Evolutionary conservation across 305 asterid genomes (phyloP), one percentile per base, ranked within the genome.

Genomic region (Solanum hybrid): DNA sequence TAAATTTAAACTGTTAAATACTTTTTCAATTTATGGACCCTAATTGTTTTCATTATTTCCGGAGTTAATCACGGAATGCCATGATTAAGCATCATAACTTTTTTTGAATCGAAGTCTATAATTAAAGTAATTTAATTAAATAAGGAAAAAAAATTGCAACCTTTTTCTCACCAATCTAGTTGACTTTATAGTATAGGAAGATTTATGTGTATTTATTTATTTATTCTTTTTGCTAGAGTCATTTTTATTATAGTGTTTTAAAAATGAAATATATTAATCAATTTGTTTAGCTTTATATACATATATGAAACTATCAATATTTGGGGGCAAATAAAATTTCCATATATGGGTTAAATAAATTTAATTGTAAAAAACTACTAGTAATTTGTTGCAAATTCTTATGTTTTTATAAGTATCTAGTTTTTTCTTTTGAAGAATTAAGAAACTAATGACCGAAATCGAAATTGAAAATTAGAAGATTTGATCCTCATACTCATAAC

Each of bases 21-120:
- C 0, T 11, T 36, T 79, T 12, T 36, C n/a, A n/a, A 79, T 79
- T 24, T 90, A 89, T 93, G 94, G 94, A 82, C 94, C 93, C 66
- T 88, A 91, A 80, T 89, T 82, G 26, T 85, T 77, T 86, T 92
- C 93, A 91, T 90, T 84, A 92, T 92, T 86, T 93, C 90, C 93
- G 91, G 91, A 94, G 95, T 93, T 92, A 95, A 89, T 92, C 86
- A 90, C 90, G 95, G 92, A 22, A 89, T 89, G 85, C 19, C 79
- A 90, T 79, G 64, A 81, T 77, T 60, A 60, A 60, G 71, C 12
- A 64, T 64, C 13, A 64, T 64, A 22, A 19, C 24, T 60, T 19
- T 19, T 19, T 60, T 60, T 19, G 11, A 60, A 60, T 60, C 26
- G 8, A 60, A 7, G 72, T 22, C 12, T 8, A 64, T 29, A 10